Evolutionary conservation across 23 red algal genomes (phyloP), one percentile per base, ranked within the genome.

Genomic region (Gracilaria domingensis): DNA sequence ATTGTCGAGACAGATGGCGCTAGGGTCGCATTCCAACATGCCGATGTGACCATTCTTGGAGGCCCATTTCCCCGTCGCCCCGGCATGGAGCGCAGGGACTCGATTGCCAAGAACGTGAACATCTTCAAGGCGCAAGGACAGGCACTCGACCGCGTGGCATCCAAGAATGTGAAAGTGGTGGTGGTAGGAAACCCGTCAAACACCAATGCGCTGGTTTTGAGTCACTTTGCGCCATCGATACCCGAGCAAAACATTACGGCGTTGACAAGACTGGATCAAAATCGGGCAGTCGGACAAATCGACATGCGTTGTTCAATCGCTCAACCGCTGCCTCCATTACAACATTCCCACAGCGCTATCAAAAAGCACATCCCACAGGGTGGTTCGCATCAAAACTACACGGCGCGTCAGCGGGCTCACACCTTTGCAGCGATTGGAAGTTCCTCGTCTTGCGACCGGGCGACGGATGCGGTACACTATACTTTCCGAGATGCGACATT

Each of bases 161-260:
- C 23, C 32, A 49, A 48, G 13, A 84, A 96, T 42, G 84, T 92
- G 11, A 93, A 93, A 32, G 89, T 99, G 23, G 51, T 99, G 38
- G 95, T 99, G 4, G 97, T 99, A 0, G 97, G 97, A 21, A 99
- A 99, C 65, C 97, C 97, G 32, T 91, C 97, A 23, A 99, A 99
- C 82, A 99, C 97, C 34, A 99, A 99, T 53, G 97, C 97, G 16
- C 64, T 92, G 56, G 91, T 96, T 23, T 66, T 99, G 40, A 88
- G 86, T 61, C 81, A 86, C 54, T 94, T 92, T 53, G 94, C 93
- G 24, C 92, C 92, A 17, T 39, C 57, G 51, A 91, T 99, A n/a
- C 85, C 97, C 34, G 40, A 70, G 25, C 51, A 54, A n/a, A 94
- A 99, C 73, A 99, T 99, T 65, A 95, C 93, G 40, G 97, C 97